Percentiles rank a stretch among this genome's conserved stretches.
Evolutionary conservation across 2,329 filamentous ascomycete genomes (phyloP).

Genomic region (Fusarium tupiense): DNA sequence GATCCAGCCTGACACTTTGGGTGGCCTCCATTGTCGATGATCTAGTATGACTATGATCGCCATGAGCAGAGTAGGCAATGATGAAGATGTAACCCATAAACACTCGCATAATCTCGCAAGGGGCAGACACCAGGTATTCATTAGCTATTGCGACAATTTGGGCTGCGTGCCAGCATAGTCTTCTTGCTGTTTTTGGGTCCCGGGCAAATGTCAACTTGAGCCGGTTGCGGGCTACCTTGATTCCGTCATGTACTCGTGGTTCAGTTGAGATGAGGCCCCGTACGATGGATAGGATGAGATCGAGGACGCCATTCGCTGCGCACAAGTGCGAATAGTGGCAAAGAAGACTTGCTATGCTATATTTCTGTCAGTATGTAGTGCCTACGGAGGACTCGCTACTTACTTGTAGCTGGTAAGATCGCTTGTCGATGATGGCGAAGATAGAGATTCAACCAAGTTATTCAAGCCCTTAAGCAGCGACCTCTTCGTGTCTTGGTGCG

Average conservation of each 20-base stretch:
- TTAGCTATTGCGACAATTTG: background rate
- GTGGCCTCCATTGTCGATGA: background rate
- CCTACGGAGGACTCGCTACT: fast-evolving
- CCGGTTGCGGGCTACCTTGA: background rate
- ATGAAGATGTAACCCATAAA: conserved; percentile 6
- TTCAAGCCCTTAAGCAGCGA: background rate
- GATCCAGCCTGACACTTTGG: background rate
- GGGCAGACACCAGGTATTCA: background rate
- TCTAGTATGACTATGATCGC: background rate
- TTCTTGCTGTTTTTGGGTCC: background rate
- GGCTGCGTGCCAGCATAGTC: background rate
- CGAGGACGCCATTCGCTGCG: background rate
- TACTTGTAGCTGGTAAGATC: conserved; percentile 5
- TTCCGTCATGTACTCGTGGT: background rate
- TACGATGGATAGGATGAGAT: background rate
- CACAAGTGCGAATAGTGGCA: conserved; percentile 2
- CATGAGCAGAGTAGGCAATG: background rate
- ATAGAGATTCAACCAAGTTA: background rate
- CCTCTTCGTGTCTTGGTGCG: background rate
- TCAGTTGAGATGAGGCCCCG: background rate
- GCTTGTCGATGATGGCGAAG: background rate
- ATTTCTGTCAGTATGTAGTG: fast-evolving
- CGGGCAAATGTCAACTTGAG: background rate
- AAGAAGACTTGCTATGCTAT: background rate
- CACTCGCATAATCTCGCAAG: conserved; percentile 3